Conservation (phyloP, 2,329 filamentous ascomycete genomes). For the Phaeoacremonium minimum region DNA sequence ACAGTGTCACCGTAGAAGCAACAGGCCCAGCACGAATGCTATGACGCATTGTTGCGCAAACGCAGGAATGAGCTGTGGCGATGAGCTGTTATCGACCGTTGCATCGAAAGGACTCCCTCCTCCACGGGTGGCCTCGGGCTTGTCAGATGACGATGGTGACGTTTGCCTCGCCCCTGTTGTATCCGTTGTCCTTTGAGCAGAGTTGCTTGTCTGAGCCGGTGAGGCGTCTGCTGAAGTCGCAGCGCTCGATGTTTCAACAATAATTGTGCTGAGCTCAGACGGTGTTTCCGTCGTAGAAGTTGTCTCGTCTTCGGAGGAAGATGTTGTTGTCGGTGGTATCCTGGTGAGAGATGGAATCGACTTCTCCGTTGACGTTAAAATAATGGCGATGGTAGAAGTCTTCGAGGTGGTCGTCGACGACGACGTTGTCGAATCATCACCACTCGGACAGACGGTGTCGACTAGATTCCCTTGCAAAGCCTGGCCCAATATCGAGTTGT, state of each 20-base stretch:
- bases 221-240: neutral
- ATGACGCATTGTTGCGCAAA: neutral
- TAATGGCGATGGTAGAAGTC: conserved; percentile 2
- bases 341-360: neutral
- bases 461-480: conserved; percentile 30
- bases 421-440: neutral
- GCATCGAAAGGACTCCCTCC: conserved; percentile 21
- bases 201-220: neutral
- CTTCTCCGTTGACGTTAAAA: neutral
- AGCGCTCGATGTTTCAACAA: neutral
- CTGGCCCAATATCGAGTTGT: conserved; percentile 28
- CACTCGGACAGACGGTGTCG: conserved; percentile 25
- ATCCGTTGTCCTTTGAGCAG: neutral
- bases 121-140: conserved; percentile 1
- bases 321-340: neutral
- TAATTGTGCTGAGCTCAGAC: neutral
- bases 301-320: neutral
- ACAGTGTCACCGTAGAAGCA: neutral
- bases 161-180: conserved; percentile 5
- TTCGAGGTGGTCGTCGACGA: conserved; percentile 3
- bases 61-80: neutral
- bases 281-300: conserved; percentile 1
- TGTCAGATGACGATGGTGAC: neutral
- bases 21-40: neutral
- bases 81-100: conserved; percentile 1